A percentile compares a stretch with the other conserved stretches of the same genome.
Evolutionary conservation across 495 filamentous ascomycete genomes (phyloP).

Genomic region (Xylaria palmicola): DNA sequence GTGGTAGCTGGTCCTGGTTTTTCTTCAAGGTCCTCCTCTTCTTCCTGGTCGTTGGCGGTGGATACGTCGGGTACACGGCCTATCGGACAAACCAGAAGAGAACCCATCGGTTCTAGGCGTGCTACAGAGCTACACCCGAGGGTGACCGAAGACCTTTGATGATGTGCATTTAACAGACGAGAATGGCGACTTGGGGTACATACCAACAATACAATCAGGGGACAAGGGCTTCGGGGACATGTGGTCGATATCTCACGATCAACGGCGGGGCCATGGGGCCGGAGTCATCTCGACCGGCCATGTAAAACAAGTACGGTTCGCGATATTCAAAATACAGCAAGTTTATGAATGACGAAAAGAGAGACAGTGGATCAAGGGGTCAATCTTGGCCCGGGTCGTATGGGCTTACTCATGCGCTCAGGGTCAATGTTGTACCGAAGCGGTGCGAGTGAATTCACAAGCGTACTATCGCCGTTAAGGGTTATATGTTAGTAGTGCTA

Average conservation of each 20-base stretch:
- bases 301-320: conserved; percentile 14
- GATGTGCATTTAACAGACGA: conserved; percentile 3
- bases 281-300: conserved; percentile 4
- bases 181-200: conserved; percentile 12
- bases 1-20: conserved; percentile 89
- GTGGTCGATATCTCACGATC: conserved; percentile 1
- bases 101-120: conserved; percentile 72
- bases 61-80: conserved; percentile 79
- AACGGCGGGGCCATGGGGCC: conserved; percentile 3
- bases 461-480: too few relatives aligned
- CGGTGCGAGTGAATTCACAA: too few relatives aligned
- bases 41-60: conserved; percentile 64
- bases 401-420: too few relatives aligned
- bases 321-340: conserved; percentile 3
- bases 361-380: background rate
- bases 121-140: background rate
- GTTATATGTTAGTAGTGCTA: too few relatives aligned
- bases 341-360: conserved; percentile 10
- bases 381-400: background rate
- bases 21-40: conserved; percentile 82
- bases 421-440: too few relatives aligned
- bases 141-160: background rate
- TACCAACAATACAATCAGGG: conserved; percentile 7
- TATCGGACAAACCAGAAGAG: conserved; percentile 69
- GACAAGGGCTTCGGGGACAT: background rate